A percentile compares a stretch with the other conserved stretches of the same genome.
These are phyloP conservation scores for Stentor coeruleus DNA, from an alignment of 73 alveolate species.

Conservation along the genomic window DNA sequence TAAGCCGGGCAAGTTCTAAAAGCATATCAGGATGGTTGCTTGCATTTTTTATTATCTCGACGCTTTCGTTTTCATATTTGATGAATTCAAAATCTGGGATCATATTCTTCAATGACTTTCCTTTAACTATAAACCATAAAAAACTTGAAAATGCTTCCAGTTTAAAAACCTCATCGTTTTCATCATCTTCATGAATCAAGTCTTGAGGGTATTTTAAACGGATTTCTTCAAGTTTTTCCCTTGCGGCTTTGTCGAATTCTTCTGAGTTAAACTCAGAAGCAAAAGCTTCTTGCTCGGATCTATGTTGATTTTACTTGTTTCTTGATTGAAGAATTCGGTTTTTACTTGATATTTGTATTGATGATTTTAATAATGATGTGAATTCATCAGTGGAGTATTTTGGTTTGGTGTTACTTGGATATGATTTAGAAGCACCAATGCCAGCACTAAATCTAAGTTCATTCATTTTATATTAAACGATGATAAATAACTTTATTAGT, in stretches of 20 bases:
- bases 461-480: background rate
- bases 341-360: background rate
- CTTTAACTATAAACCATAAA: background rate
- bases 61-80: background rate
- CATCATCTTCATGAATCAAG: background rate
- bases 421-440: background rate
- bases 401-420: background rate
- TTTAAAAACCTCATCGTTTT: too few relatives aligned
- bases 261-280: too few relatives aligned
- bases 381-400: background rate
- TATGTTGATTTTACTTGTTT: background rate
- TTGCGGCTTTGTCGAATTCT: too few relatives aligned
- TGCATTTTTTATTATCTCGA: background rate
- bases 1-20: background rate
- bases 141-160: background rate
- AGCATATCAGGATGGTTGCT: background rate
- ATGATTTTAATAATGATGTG: background rate
- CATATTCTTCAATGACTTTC: background rate
- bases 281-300: too few relatives aligned
- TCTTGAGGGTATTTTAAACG: too few relatives aligned
- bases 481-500: background rate
- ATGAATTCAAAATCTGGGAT: background rate
- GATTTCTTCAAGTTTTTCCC: too few relatives aligned
- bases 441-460: background rate
- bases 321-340: background rate